Conservation (phyloP, 352 stramenopile genomes). For the Phytopythium delawarense region DNA sequence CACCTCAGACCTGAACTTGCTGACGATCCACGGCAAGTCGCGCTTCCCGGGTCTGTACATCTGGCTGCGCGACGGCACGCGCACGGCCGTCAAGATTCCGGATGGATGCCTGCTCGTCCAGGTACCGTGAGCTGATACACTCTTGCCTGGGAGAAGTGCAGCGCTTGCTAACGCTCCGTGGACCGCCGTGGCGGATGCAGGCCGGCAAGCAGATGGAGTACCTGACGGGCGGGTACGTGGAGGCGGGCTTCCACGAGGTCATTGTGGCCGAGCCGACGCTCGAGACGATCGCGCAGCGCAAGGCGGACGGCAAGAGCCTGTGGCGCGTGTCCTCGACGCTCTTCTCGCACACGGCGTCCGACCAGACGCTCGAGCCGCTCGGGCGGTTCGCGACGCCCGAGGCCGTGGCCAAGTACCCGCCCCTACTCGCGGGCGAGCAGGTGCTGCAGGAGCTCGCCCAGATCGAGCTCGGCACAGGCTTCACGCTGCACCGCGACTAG, state of each 20-base stretch:
- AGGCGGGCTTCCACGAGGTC: conserved; percentile 93
- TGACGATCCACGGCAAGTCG: conserved; percentile 93
- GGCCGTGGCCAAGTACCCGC: conserved; percentile 64
- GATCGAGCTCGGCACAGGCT: conserved; percentile 80
- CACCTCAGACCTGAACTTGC: conserved; percentile 83
- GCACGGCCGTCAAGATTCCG: conserved; percentile 84
- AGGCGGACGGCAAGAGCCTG: conserved; percentile 64
- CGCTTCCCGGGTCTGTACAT: conserved; percentile 89
- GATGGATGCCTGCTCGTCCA: conserved; percentile 88
- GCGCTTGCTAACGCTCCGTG: background rate
- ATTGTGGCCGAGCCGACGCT: conserved; percentile 76
- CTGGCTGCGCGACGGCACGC: conserved; percentile 86
- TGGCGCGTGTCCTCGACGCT: conserved; percentile 92
- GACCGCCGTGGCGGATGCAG: conserved; percentile 12
- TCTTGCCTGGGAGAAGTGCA: too few species aligned
- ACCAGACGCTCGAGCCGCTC: conserved; percentile 81
- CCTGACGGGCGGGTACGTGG: conserved; percentile 88
- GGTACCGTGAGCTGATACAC: background rate
- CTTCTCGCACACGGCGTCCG: conserved; percentile 90
- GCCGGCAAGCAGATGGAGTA: conserved; percentile 93
- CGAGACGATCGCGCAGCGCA: conserved; percentile 65
- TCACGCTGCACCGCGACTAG: conserved; percentile 66
- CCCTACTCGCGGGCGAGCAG: conserved; percentile 82
- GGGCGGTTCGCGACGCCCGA: conserved; percentile 75
- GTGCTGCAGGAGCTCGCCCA: conserved; percentile 84